Evolutionary conservation across 768 basidiomycete species (phyloP), one percentile per base, ranked within the genome.

Genomic region (Hygrocybe punicea): DNA sequence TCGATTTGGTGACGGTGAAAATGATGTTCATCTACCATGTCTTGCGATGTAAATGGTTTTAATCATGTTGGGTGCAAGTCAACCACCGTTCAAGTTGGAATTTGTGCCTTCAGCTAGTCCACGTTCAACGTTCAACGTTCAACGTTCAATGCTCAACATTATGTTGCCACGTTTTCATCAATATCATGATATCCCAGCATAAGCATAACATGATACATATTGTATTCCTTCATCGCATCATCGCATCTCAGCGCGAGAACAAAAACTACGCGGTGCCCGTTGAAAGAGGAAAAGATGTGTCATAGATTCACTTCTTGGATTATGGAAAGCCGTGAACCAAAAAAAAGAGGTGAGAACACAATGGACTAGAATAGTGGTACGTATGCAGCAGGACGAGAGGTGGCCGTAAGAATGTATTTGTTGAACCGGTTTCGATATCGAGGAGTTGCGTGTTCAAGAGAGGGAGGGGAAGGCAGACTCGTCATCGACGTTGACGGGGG

Each of bases 391-490:
- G 24, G 8, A 39, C 25, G 33, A 55, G 17, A 45, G 40, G 33
- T 33, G 48, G 45, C 14, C 25, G 25, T 51, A 39, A 29, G 53
- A 42, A 47, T 29, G 52, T 11, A 51, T 56, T 37, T 50, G 46
- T 21, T 40, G 48, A 29, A 23, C 51, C 44, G 51, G 25, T 47
- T 48, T 37, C 19, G 23, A 19, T 45, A 57, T 9, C 34, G 29
- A n/a, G 4, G 11, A 16, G n/a, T 29, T 45, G 21, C 51, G 51
- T 37, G 56, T 49, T 77, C 68, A 82, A 65, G 89, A 81, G 62
- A 97, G 82, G 62, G 93, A 91, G 45, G 93, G 93, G 85, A 97
- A 97, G 58, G 91, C 93, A 24, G 75, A 76, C 73, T 91, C 79
- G 72, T 97, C 93, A 65, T 85, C 86, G 61, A 94, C 89, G 68